Evolutionary conservation across 2,329 filamentous ascomycete genomes (phyloP).

Genomic region (Clarireedia hainanense): DNA sequence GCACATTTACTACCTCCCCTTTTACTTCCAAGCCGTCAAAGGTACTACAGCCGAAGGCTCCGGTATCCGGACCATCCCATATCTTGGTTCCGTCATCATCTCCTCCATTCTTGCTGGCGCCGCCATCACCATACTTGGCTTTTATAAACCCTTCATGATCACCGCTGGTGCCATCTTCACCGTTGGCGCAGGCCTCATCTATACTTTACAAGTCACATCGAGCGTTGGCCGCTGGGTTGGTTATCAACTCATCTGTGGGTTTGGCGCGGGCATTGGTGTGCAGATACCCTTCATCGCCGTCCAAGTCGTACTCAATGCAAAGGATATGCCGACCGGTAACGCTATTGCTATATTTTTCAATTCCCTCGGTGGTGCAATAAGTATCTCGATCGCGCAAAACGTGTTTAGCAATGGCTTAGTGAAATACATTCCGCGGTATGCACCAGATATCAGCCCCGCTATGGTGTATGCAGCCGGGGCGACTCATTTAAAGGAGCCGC

Average conservation of each 20-base stretch:
- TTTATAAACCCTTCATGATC: slow-evolving; percentile 39
- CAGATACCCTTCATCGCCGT: slow-evolving; percentile 45
- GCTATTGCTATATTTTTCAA: slow-evolving; percentile 51
- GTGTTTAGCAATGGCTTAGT: slow-evolving; percentile 32
- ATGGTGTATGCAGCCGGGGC: slow-evolving; percentile 35
- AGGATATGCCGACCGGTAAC: slow-evolving; percentile 47
- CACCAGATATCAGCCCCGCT: slow-evolving; percentile 31
- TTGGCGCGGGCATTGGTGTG: slow-evolving; percentile 37
- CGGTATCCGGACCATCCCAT: slow-evolving; percentile 36
- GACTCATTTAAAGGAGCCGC: slow-evolving; percentile 31
- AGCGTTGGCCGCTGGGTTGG: slow-evolving; percentile 41
- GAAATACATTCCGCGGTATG: slow-evolving; percentile 26
- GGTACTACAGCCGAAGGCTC: slow-evolving; percentile 32
- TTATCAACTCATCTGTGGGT: slow-evolving; percentile 42
- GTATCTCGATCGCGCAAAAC: slow-evolving; percentile 45
- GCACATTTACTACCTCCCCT: slow-evolving; percentile 33
- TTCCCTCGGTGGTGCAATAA: slow-evolving; percentile 47
- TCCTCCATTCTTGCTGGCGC: slow-evolving; percentile 34
- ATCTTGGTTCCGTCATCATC: slow-evolving; percentile 37
- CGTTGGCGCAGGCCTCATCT: slow-evolving; percentile 37
- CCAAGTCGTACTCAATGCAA: slow-evolving; percentile 41
- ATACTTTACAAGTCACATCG: slow-evolving; percentile 35
- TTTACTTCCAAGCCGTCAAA: slow-evolving; percentile 44
- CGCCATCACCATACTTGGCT: slow-evolving; percentile 34
- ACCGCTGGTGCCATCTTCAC: slow-evolving; percentile 37